phyloP scores from a whole-genome alignment of 768 basidiomycete species.

The Xerocomellus amylosporus region DNA sequence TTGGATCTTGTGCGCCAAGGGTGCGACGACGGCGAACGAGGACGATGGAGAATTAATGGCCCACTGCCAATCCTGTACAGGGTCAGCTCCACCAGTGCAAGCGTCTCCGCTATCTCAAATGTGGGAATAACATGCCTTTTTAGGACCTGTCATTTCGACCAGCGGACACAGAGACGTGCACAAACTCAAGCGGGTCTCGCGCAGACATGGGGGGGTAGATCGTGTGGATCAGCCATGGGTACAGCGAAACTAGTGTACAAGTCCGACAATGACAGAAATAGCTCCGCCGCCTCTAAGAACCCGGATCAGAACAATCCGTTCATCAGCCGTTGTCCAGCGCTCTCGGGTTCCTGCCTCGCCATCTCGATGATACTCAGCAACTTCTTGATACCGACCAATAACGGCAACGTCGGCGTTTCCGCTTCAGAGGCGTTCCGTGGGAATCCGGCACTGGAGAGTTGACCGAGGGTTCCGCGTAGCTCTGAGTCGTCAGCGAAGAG shows the following conservation, averaged over 20 bases:
- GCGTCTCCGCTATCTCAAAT: background rate
- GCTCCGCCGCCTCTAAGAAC: background rate
- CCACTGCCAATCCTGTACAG: constrained; percentile 2
- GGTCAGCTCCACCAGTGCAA: too few relatives aligned
- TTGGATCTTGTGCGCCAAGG: constrained; percentile 5
- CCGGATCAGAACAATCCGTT: constrained; percentile 49
- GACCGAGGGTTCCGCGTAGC: constrained; percentile 53
- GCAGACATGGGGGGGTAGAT: background rate
- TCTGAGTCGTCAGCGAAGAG: constrained; percentile 63
- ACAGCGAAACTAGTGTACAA: constrained; percentile 6
- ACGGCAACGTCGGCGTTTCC: constrained; percentile 42
- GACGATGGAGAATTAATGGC: background rate
- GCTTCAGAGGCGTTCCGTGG: constrained; percentile 37
- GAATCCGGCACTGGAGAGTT: constrained; percentile 76
- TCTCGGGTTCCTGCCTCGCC: constrained; percentile 93
- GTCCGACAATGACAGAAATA: constrained; percentile 9
- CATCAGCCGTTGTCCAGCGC: constrained; percentile 68
- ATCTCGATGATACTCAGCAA: constrained; percentile 89
- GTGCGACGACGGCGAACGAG: background rate
- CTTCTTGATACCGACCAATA: constrained; percentile 93
- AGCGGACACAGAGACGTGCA: background rate
- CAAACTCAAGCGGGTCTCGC: background rate
- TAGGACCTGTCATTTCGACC: background rate
- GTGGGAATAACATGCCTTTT: constrained; percentile 30
- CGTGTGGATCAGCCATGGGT: background rate